Base-by-base conservation (phyloP, 495 filamentous ascomycete species). In the Podospora comata region DNA sequence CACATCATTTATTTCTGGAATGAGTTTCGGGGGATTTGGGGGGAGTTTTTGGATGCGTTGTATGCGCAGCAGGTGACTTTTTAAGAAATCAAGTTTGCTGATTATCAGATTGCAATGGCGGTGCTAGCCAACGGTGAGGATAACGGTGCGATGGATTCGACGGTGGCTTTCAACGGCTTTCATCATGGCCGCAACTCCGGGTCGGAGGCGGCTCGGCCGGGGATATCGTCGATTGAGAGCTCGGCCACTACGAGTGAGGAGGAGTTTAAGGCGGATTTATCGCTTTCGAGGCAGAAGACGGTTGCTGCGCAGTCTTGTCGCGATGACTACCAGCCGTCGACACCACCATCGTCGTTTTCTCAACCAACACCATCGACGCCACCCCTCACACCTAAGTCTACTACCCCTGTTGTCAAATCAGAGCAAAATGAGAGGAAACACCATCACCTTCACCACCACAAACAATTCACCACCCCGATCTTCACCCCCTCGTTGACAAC, bases 401-500 rank as follows among this genome's bases (percentile, higher is more conserved):
- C 53, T 30, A 13, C 39, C 13, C 39, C 13, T 48, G 39, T 13
- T 0, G 7, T 5, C 4, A 32, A 5, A 32, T 7, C 30, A 32
- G 23, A 23, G 23, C 30, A 32, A 32, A 7, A 32, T 32, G 4
- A 7, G 30, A 32, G 4, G 30, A 32, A 32, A 32, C 30, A 32
- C 30, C 30, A 32, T 53, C 59, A 3, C 30, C 23, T 15, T 20
- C 44, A 23, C n/a, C 54, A 64, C 15, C 71, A 75, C 66, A 85
- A 82, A 65, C 86, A 85, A 65, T 88, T 91, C 74, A 78, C 84
- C 66, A 88, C 91, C 73, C 76, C 90, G 54, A 85, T 89, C 19
- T 91, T 92, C 73, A 91, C 89, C 3, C 81, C 85, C 44, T 86
- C 85, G 64, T 90, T 90, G 72, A 89, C 89, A 0, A 80, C 87